Conservation (phyloP, 305 asterid genomes). For the Salvia sclarea region DNA sequence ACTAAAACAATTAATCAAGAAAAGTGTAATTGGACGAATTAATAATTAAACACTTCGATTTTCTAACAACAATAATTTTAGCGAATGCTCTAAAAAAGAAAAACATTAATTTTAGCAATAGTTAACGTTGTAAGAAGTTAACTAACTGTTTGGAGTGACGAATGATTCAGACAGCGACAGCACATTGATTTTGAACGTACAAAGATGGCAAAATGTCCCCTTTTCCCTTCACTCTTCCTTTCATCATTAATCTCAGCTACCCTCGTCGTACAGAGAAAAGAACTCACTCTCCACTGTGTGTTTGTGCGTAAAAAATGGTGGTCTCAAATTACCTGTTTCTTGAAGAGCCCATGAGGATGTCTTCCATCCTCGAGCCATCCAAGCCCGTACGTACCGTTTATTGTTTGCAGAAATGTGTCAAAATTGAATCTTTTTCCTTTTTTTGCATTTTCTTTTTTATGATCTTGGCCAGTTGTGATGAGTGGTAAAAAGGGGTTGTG, state of each 20-base stretch:
- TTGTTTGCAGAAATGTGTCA: background rate
- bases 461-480: background rate
- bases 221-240: background rate
- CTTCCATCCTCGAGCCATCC: constrained; percentile 76
- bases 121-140: background rate
- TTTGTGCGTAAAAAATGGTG: constrained; percentile 53
- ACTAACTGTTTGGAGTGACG: background rate
- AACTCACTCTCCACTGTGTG: constrained; percentile 37
- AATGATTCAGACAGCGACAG: constrained; percentile 17
- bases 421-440: background rate
- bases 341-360: constrained; percentile 72
- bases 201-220: background rate
- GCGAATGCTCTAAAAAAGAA: background rate
- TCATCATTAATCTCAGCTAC: constrained; percentile 33
- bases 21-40: no score
- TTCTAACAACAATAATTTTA: background rate
- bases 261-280: constrained; percentile 6
- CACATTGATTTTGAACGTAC: constrained; percentile 22
- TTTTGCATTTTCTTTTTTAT: background rate
- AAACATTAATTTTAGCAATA: background rate
- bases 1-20: no score
- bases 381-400: constrained; percentile 43
- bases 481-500: background rate
- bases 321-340: constrained; percentile 63
- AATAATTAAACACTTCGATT: no score